Percentiles rank a stretch among this genome's conserved stretches.
These are phyloP conservation scores for Candolleomyces aberdarensis DNA, from an alignment of 768 basidiomycete species.

Conservation along the genomic window DNA sequence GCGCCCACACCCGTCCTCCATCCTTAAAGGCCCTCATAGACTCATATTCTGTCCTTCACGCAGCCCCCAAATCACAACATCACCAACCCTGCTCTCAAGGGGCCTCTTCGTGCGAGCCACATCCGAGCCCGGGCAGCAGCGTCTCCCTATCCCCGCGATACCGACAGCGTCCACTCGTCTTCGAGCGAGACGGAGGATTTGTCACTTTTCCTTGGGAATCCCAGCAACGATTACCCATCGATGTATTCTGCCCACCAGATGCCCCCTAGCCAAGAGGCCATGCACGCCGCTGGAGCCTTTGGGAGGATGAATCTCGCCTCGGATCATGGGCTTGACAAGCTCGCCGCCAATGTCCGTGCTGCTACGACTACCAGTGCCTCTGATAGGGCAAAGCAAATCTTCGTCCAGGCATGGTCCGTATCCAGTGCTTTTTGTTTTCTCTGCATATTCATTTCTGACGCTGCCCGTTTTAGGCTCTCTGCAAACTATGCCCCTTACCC, in stretches of 20 bases:
- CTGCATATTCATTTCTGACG: constrained; percentile 15
- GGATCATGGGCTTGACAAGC: constrained; percentile 80
- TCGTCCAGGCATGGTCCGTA: constrained; percentile 86
- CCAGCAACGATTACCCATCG: constrained; percentile 58
- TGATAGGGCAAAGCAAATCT: constrained; percentile 88
- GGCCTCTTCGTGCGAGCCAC: constrained; percentile 71
- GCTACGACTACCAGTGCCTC: constrained; percentile 91
- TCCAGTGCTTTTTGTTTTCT: constrained; percentile 12
- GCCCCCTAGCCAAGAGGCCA: constrained; percentile 47
- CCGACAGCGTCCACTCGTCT: constrained; percentile 83
- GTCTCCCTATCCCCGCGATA: constrained; percentile 83
- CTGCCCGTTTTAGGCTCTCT: constrained; percentile 54
- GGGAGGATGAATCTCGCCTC: constrained; percentile 68
- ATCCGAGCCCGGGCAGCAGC: constrained; percentile 77
- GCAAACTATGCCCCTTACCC: constrained; percentile 90
- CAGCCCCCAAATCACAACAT: constrained; percentile 77
- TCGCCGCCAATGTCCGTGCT: constrained; percentile 82
- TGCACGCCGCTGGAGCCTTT: constrained; percentile 72
- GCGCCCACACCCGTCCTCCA: constrained; percentile 9
- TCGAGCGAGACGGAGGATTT: constrained; percentile 89
- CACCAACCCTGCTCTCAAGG: constrained; percentile 73
- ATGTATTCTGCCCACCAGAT: constrained; percentile 57
- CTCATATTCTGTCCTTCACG: constrained; percentile 18
- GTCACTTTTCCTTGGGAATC: constrained; percentile 64
- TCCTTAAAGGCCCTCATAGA: constrained; percentile 6